Base-by-base conservation (phyloP, 2,329 filamentous ascomycete genomes). In the Gremmenia infestans region DNA sequence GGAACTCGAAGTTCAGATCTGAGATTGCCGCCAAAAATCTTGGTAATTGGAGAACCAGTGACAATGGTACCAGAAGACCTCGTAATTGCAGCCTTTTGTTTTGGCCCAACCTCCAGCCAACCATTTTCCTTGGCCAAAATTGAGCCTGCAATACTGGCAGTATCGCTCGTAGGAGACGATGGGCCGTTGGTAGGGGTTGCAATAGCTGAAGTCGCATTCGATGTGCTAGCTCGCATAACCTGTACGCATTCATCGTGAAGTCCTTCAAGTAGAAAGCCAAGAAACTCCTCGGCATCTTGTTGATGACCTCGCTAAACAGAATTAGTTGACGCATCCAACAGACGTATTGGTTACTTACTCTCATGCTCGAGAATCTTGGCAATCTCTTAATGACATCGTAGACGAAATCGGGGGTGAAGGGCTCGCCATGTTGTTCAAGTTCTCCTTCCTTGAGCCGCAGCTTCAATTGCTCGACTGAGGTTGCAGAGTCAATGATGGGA, bases 221-320 rank as follows among this genome's bases (percentile, higher is more conserved):
- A 64, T 8, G 61, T 42, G 42, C 55, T 65, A 17, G 61, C 63
- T 42, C 60, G 82, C 75, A 95, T 88, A 48, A 93, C 86, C 55
- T 86, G 81, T 15, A 85, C 83, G 70, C 92, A 97, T 72, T 99
- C 94, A 62, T 97, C 92, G 65, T 97, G 92, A 36, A 99, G 82
- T 48, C 91, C 90, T 67, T 96, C 92, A 4, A 99, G 79, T 36
- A 99, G 78, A 70, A 97, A 96, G 0, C 92, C 93, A 23, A 99
- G 77, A 64, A 99, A 99, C 68, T 99, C 94, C 69, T 99, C 91
- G 1, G 94, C 94, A 74, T 99, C 94, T 76, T 99, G 93, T 71
- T 99, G 94, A 66, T 97, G 93, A 15, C 94, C 94, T 58, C 91
- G 88, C 86, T 91, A 61, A 43, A 57, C 50, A 50, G 32, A 51